phyloP scores from a whole-genome alignment of 2,329 filamentous ascomycete species.

The Ophiostoma quercus region DNA sequence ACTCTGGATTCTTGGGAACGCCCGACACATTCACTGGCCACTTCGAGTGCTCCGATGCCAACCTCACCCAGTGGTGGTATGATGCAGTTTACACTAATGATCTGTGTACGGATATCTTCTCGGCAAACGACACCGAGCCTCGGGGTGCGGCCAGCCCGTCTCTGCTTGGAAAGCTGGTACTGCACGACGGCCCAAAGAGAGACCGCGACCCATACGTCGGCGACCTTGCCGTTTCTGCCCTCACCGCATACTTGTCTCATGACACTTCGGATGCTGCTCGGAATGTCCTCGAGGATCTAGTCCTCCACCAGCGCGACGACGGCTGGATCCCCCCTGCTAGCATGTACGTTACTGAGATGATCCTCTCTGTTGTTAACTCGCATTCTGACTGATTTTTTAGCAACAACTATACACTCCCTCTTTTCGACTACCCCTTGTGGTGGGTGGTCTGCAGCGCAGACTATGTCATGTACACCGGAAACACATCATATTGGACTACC shows the following conservation, averaged over 20 bases:
- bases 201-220: constrained; percentile 51
- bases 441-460: constrained; percentile 48
- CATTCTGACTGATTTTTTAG: constrained; percentile 21
- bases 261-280: constrained; percentile 37
- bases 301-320: constrained; percentile 44
- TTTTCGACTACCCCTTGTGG: constrained; percentile 51
- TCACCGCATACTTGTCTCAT: constrained; percentile 47
- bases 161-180: constrained; percentile 43
- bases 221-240: constrained; percentile 45
- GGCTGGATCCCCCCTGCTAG: constrained; percentile 52
- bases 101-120: constrained; percentile 44
- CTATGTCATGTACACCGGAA: constrained; percentile 46
- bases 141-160: constrained; percentile 40
- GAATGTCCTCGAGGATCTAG: constrained; percentile 48
- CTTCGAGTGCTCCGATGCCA: constrained; percentile 48
- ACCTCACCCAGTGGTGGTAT: constrained; percentile 50
- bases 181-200: constrained; percentile 48
- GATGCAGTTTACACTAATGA: constrained; percentile 51
- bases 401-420: constrained; percentile 42
- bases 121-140: constrained; percentile 46
- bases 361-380: not conserved
- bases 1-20: constrained; percentile 44
- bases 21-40: constrained; percentile 46
- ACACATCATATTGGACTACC: constrained; percentile 38
- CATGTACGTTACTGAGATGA: constrained; percentile 37